These are phyloP conservation scores for Fomitopsis pinicola DNA, from an alignment of 1,284 basidiomycete species.

Conservation along the genomic window DNA sequence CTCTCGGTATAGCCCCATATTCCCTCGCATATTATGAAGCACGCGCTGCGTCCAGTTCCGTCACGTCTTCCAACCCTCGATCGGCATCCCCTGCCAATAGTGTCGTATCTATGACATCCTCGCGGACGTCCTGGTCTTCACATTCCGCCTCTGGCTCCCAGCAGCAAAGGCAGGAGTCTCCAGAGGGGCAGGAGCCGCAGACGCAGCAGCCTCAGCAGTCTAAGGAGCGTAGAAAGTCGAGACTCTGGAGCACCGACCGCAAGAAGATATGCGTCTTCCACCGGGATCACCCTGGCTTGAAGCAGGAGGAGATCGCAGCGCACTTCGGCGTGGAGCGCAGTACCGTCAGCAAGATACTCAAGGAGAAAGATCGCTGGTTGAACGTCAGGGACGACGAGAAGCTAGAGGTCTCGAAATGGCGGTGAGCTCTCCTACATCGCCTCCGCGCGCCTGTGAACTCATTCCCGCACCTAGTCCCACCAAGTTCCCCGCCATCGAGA, in stretches of 20 bases:
- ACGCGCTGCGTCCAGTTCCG: slow-evolving; percentile 37
- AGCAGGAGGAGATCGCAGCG: slow-evolving; percentile 80
- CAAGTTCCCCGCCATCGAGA: slow-evolving; percentile 78
- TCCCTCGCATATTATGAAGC: slow-evolving; percentile 33
- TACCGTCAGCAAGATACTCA: slow-evolving; percentile 92
- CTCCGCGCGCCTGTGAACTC: neutral
- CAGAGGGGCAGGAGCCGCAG: neutral
- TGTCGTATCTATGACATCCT: slow-evolving; percentile 35
- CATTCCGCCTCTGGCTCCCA: slow-evolving; percentile 31
- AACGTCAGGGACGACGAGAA: slow-evolving; percentile 56
- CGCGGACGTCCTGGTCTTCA: slow-evolving; percentile 47
- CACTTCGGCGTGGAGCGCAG: slow-evolving; percentile 82
- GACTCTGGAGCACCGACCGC: slow-evolving; percentile 70
- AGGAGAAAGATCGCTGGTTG: slow-evolving; percentile 80
- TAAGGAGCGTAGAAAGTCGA: slow-evolving; percentile 57
- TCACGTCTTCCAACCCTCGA: slow-evolving; percentile 38
- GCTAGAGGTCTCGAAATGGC: slow-evolving; percentile 57
- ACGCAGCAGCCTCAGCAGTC: slow-evolving; percentile 19
- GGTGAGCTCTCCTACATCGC: slow-evolving; percentile 34
- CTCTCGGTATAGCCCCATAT: slow-evolving; percentile 16
- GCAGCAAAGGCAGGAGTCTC: slow-evolving; percentile 22
- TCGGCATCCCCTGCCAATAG: slow-evolving; percentile 61
- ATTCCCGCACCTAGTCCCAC: slow-evolving; percentile 44
- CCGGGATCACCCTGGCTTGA: slow-evolving; percentile 54
- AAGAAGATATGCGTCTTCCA: slow-evolving; percentile 75